Evolutionary conservation across 169 alveolate genomes (phyloP).

Genomic region (Plasmodium cynomolgi): DNA sequence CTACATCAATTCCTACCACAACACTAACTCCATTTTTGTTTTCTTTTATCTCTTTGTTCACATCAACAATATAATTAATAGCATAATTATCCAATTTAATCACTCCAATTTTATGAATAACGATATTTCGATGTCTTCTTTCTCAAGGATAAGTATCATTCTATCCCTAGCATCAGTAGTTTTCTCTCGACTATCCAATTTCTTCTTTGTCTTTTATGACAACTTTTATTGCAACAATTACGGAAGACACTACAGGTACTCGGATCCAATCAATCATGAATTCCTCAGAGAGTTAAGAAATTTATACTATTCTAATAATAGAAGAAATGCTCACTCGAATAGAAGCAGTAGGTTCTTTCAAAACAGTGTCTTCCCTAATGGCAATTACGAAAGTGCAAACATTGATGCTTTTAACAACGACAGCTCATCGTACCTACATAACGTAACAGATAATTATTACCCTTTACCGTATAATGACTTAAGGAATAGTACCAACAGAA

Average conservation of each 20-base stretch:
- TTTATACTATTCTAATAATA: constrained; percentile 18
- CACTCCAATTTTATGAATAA: constrained; percentile 46
- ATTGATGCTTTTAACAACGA: not conserved
- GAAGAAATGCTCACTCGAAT: not conserved
- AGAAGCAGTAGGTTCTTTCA: constrained; percentile 5
- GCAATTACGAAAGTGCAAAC: not conserved
- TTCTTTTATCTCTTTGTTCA: constrained; percentile 61
- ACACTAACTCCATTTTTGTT: constrained; percentile 47
- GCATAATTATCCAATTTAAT: constrained; percentile 58
- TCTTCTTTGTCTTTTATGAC: constrained; percentile 58
- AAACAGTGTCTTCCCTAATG: not conserved
- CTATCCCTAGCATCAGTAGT: constrained; percentile 56
- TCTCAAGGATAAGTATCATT: constrained; percentile 57
- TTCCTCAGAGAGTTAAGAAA: constrained; percentile 32
- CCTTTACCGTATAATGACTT: constrained; percentile 28
- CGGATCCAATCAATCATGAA: constrained; percentile 28
- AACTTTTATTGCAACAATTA: constrained; percentile 48
- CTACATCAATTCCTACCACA: constrained; percentile 49
- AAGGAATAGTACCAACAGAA: not conserved
- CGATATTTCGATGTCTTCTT: constrained; percentile 56
- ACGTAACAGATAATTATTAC: constrained; percentile 5
- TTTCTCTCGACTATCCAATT: constrained; percentile 33
- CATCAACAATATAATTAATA: constrained; percentile 53
- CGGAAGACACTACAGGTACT: constrained; percentile 35
- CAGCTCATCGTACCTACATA: not conserved